Percentiles rank a stretch among this genome's conserved stretches.
Conservation (phyloP, 257 asterid genomes). For the Solanum medicagineum region DNA sequence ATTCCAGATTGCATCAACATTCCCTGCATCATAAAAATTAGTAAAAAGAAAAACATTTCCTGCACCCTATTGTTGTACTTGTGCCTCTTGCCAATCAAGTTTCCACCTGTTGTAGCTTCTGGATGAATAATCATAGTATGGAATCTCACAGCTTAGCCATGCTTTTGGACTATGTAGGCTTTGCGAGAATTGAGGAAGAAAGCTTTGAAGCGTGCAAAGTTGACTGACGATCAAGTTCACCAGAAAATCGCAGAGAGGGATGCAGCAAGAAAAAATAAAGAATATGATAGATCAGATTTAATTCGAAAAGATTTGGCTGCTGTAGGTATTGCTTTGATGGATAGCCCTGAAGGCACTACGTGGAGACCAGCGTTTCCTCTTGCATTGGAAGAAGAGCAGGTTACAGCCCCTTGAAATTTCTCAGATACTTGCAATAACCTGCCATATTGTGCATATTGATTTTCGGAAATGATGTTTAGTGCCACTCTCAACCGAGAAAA, state of each 20-base stretch:
- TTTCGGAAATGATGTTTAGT: neutral
- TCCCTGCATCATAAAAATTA: neutral
- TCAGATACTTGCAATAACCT: neutral
- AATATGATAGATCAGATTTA: conserved; percentile 70
- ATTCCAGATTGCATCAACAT: neutral
- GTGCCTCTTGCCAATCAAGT: neutral
- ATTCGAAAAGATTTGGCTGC: conserved; percentile 69
- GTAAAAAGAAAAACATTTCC: neutral
- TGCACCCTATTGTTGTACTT: neutral
- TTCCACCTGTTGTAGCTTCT: neutral
- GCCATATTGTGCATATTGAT: neutral
- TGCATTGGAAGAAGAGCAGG: conserved; percentile 38
- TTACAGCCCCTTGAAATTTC: conserved; percentile 15
- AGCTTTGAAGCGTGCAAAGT: conserved; percentile 64
- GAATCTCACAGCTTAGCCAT: neutral
- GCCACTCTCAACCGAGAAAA: neutral
- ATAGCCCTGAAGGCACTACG: conserved; percentile 51
- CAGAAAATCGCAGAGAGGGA: conserved; percentile 36
- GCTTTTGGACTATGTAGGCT: conserved; percentile 24
- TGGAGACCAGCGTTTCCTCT: conserved; percentile 59
- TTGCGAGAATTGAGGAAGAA: conserved; percentile 53
- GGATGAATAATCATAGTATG: neutral
- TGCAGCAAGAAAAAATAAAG: conserved; percentile 60
- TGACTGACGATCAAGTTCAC: conserved; percentile 56
- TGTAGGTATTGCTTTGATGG: conserved; percentile 83